Evolutionary conservation across 192 early-diverging fungal species (phyloP), one percentile per base, ranked within the genome.

Genomic region (Umbelopsis ramanniana): DNA sequence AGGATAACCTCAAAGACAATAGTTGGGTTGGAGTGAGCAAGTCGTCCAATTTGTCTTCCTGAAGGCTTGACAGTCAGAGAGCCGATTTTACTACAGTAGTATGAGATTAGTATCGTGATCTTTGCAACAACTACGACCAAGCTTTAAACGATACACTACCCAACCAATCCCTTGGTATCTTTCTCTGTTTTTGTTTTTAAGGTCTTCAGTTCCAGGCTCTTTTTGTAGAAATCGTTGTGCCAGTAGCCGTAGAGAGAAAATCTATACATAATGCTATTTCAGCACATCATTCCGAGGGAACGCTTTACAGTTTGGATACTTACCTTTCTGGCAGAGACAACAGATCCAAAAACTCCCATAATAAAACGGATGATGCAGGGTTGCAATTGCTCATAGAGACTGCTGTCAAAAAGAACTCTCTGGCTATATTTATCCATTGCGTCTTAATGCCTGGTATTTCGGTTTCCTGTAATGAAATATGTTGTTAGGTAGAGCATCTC

Each of bases 231-330:
- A 4, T 82, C 76, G 50, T 83, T 88, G 19, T 86, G 84, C 94
- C 94, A 96, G 72, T 94, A 92, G 3, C 89, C 91, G 75, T 96
- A 96, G 2, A 95, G 76, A 0, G 82, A 47, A 70, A 48, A 70
- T 54, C 69, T 63, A 17, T 63, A 63, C 23, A 47, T 8, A 47
- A 68, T 29, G 0, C 7, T 50, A 22, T 6, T 26, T 50, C 12
- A 29, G 11, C 23, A 50, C 8, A 19, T 26, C 24, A 33, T 50
- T 4, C 7, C 24, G 26, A 6, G 15, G 5, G 17, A 4, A 21
- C 19, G 6, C 6, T 52, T 15, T n/a, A n/a, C 4, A 21, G 38
- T 53, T 6, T 6, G 29, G 3, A 38, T 2, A 10, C 83, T 57
- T 85, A 93, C 9, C 94, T 83, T 46, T 81, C 84, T 72, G 85